Evolutionary conservation across 2,329 filamentous ascomycete genomes (phyloP), one percentile per base, ranked within the genome.

Genomic region (Calonectria hongkongensis): DNA sequence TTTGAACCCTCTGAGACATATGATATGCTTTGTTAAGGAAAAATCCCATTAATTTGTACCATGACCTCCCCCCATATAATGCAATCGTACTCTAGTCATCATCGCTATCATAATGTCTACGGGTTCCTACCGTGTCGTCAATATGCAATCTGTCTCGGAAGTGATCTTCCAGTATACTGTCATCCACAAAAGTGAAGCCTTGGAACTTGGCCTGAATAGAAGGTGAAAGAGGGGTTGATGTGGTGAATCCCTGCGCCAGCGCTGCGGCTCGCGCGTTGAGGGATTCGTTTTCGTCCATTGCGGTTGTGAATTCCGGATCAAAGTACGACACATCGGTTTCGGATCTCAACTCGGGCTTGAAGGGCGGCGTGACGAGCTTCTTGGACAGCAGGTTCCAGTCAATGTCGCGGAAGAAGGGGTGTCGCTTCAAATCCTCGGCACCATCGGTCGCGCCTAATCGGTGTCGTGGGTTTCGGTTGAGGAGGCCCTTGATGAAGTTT

Each of bases 131-230:
- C 43, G 9, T n/a, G 5, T 45, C 43, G 18, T 45, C 43, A 4
- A n/a, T 45, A 21, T 45, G 18, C 43, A 45, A n/a, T 45, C 43
- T 45, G n/a, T n/a, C 18, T n/a, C 43, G 43, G 12, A 45, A 16
- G 43, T 45, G 43, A 21, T 45, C 43, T 45, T 45, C 43, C 43
- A 45, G n/a, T 18, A 45, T 45, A n/a, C 43, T 45, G 7, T 45
- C 43, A 10, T n/a, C 43, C 43, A 45, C 43, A 9, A 45, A 45
- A n/a, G 43, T 45, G 43, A 45, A 45, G 8, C 43, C 43, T 45
- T 45, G 18, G 43, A 45, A 45, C 18, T 45, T 45, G 43, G 43
- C 43, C n/a, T 45, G 43, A n/a, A 45, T 45, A n/a, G 43, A 45
- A 45, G 43, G 43, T 2, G 43, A 45, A 45, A 45, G 43, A 8